Conservation (phyloP, 371 early-diverging fungal genomes). For the Nematocida minor region DNA sequence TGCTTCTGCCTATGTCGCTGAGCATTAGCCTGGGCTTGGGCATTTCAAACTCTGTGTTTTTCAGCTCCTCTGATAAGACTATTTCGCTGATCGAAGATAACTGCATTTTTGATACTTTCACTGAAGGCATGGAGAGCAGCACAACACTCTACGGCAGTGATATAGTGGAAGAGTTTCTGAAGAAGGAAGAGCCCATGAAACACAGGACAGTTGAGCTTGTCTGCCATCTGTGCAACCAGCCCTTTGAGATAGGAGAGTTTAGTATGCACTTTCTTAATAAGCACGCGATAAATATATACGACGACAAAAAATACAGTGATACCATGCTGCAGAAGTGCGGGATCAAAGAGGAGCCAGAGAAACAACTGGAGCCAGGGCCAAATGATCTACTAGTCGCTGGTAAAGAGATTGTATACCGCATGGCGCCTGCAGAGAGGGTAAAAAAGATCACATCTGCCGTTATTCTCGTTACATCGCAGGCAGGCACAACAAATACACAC, state of each 20-base stretch:
- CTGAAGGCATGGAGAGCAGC: neutral
- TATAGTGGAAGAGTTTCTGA: slow-evolving; percentile 62
- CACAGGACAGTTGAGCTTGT: neutral
- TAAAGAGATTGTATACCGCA: neutral
- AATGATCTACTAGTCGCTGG: neutral
- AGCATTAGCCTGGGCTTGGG: slow-evolving; percentile 35
- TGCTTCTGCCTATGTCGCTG: slow-evolving; percentile 57
- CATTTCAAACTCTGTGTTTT: slow-evolving; percentile 35
- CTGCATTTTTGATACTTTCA: slow-evolving; percentile 40
- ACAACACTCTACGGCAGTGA: slow-evolving; percentile 51
- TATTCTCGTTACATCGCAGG: slow-evolving; percentile 15
- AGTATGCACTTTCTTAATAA: slow-evolving; percentile 52
- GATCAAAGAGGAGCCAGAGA: neutral
- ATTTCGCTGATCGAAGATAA: slow-evolving; percentile 56
- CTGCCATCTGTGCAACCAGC: slow-evolving; percentile 55
- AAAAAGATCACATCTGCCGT: slow-evolving; percentile 28
- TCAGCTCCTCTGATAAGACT: slow-evolving; percentile 35
- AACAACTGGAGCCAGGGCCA: neutral
- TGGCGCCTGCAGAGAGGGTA: neutral
- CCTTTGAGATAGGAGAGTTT: slow-evolving; percentile 48
- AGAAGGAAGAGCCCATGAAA: slow-evolving; percentile 41
- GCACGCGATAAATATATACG: slow-evolving; percentile 42
- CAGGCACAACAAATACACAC: neutral
- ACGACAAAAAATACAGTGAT: slow-evolving; percentile 36
- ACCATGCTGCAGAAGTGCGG: slow-evolving; percentile 2